Evolutionary conservation across 805 yeast species (phyloP).

Genomic region (Monosporozyma unispora): DNA sequence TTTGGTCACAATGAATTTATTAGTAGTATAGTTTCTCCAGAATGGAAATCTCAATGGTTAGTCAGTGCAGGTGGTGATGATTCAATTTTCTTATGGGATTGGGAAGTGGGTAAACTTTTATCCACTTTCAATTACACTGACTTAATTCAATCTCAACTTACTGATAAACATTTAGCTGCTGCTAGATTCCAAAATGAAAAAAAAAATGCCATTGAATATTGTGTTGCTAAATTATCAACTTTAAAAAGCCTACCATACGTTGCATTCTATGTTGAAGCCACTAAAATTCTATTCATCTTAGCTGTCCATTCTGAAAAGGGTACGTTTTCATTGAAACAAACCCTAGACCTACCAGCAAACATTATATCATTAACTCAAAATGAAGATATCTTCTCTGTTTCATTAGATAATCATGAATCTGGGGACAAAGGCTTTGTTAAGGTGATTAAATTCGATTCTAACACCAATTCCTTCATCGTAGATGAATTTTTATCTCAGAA

Average conservation of each 20-base stretch:
- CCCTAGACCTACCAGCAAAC: constrained; percentile 25
- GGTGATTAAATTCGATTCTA: constrained; percentile 16
- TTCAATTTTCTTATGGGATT: constrained; percentile 65
- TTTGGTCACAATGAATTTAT: constrained; percentile 85
- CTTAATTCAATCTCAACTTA: constrained; percentile 36
- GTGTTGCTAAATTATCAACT: constrained; percentile 40
- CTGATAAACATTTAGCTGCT: constrained; percentile 53
- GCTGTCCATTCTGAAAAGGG: constrained; percentile 17
- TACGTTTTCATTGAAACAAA: constrained; percentile 18
- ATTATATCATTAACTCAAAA: constrained; percentile 26
- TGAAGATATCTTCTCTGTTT: constrained; percentile 28
- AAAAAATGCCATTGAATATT: constrained; percentile 40
- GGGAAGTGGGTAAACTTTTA: constrained; percentile 48
- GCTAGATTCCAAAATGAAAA: constrained; percentile 50
- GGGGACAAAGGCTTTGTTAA: constrained; percentile 12
- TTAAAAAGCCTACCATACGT: constrained; percentile 26
- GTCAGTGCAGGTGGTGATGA: constrained; percentile 92
- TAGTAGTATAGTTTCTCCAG: constrained; percentile 51
- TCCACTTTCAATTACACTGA: constrained; percentile 42
- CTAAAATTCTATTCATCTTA: constrained; percentile 34
- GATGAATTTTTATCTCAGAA: constrained; percentile 13
- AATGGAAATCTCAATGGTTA: constrained; percentile 40
- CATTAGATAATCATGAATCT: constrained; percentile 28
- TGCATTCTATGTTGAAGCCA: constrained; percentile 44
- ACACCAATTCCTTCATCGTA: constrained; percentile 13